These are phyloP conservation scores for Begonia fuchsioides DNA, from an alignment of 306 rosid genomes.

Conservation along the genomic window DNA sequence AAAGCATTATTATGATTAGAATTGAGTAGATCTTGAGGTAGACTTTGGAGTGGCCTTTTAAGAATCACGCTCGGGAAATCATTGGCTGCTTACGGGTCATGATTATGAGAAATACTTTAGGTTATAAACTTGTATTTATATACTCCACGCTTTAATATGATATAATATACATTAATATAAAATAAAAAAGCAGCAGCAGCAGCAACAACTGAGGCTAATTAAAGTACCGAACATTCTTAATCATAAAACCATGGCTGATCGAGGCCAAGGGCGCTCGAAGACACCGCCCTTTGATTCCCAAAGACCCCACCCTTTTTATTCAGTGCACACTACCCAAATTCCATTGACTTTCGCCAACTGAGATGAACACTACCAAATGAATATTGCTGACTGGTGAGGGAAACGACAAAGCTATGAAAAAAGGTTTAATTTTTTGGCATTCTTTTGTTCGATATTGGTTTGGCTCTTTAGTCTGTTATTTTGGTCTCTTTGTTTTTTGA, in stretches of 20 bases:
- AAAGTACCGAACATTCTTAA: background rate
- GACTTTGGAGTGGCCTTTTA: background rate
- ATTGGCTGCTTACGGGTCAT: background rate
- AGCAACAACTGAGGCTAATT: no score
- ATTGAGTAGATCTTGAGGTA: background rate
- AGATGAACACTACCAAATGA: no score
- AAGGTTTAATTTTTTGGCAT: no score
- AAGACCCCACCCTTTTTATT: constrained; percentile 1
- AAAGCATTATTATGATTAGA: background rate
- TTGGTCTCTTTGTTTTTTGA: no score
- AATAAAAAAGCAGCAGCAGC: background rate
- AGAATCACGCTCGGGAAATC: background rate
- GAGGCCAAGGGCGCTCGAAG: background rate
- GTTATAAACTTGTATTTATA: background rate
- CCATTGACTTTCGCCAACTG: background rate
- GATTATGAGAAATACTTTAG: background rate
- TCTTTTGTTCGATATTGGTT: no score
- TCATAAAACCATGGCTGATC: background rate
- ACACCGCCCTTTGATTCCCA: background rate
- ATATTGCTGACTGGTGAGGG: no score
- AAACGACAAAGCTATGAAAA: no score
- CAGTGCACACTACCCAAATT: background rate
- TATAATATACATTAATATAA: background rate
- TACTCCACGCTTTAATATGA: background rate
- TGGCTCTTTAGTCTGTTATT: no score